These are phyloP conservation scores for Aureobasidium sp. DNA, from an alignment of 2,329 filamentous ascomycete species.

Conservation along the genomic window DNA sequence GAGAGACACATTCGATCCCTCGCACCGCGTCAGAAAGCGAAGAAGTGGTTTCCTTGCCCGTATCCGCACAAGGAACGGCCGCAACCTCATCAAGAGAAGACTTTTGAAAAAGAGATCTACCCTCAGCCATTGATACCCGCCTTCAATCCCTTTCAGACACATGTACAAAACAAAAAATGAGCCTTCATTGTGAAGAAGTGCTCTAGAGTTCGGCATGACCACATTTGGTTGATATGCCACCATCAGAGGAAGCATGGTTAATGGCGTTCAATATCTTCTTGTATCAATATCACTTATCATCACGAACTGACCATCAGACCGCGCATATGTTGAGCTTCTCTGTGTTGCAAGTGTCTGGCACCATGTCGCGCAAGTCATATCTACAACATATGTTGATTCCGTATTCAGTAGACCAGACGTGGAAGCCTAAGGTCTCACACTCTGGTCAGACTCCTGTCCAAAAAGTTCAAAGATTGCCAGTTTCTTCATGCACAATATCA, in stretches of 20 bases:
- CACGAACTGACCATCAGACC: background rate
- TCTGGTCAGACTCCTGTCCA: background rate
- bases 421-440: background rate
- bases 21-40: slow-evolving; percentile 53
- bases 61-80: slow-evolving; percentile 46
- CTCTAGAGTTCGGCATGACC: background rate
- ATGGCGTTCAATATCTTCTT: slow-evolving; percentile 13
- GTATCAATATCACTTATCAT: slow-evolving; percentile 2
- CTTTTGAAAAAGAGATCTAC: slow-evolving; percentile 46
- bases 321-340: no score
- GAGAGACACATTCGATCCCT: slow-evolving; percentile 53
- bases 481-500: background rate
- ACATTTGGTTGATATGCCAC: background rate
- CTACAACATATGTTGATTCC: background rate
- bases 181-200: background rate
- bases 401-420: background rate
- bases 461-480: background rate
- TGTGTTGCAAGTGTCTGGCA: background rate
- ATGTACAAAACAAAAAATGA: background rate
- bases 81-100: slow-evolving; percentile 48
- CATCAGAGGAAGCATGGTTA: background rate
- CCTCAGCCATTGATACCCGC: slow-evolving; percentile 42
- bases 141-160: background rate
- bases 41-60: slow-evolving; percentile 54
- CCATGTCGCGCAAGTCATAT: background rate